Evolutionary conservation across 140 eudicot genomes (phyloP).

Genomic region (Bidens hawaiensis): DNA sequence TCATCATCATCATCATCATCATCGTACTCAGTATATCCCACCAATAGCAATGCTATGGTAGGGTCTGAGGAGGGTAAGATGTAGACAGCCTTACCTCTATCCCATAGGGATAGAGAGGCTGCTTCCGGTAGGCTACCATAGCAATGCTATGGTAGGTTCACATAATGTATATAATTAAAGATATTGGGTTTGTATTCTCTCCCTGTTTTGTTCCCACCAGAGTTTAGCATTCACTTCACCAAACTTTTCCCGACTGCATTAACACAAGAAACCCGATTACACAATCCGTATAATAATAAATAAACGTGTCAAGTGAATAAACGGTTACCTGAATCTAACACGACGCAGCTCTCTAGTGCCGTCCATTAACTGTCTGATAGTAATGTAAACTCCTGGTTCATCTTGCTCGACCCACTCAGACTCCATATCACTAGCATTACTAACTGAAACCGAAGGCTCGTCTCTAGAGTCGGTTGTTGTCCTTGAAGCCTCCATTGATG

Average conservation of each 20-base stretch:
- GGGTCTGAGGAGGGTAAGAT: too few relatives aligned
- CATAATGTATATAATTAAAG: conserved; percentile 41
- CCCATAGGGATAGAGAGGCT: too few relatives aligned
- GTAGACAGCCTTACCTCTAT: too few relatives aligned
- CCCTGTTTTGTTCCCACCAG: conserved; percentile 99
- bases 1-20: too few relatives aligned
- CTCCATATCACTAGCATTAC: conserved; percentile 93
- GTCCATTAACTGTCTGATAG: conserved; percentile 88
- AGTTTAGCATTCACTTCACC: conserved; percentile 88
- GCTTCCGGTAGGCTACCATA: too few relatives aligned
- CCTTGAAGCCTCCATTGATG: conserved; percentile 89
- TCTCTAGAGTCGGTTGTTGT: conserved; percentile 94
- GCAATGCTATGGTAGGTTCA: too few relatives aligned
- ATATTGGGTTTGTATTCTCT: conserved; percentile 92
- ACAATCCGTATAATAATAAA: too few relatives aligned
- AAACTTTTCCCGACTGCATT: conserved; percentile 82
- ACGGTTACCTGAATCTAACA: conserved; percentile 87
- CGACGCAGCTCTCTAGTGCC: conserved; percentile 96
- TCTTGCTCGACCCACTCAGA: conserved; percentile 99
- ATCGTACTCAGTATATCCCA: too few relatives aligned
- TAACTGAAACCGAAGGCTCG: conserved; percentile 76
- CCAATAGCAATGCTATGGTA: too few relatives aligned
- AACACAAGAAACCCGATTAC: neutral
- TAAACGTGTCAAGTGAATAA: too few relatives aligned
- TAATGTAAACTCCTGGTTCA: conserved; percentile 95